Evolutionary conservation across 2,329 filamentous ascomycete species (phyloP), one percentile per base, ranked within the genome.

Genomic region (Arthrobotrys conoides): DNA sequence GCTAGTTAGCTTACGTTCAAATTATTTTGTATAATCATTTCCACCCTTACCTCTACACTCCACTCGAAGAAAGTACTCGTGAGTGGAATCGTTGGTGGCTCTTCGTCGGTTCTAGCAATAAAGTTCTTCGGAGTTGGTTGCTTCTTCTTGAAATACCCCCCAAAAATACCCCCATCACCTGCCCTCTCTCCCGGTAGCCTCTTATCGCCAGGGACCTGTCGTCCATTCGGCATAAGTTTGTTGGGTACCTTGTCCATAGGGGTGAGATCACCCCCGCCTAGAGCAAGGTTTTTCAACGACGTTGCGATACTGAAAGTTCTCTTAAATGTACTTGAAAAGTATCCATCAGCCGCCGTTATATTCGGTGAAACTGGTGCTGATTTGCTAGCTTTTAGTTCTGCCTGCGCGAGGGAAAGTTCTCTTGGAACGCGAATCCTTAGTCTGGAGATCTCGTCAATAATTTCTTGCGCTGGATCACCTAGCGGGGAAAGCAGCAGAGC

Each of bases 21-120:
- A 41, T 18, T 1, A 41, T 22, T 30, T 48, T 8, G 33, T 12
- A 38, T 22, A 55, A 18, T 71, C 18, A 16, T 30, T 41, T 36
- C 36, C 27, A 79, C 63, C 71, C 83, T 83, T 85, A 87, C 86
- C 84, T 95, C 95, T 53, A 96, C 94, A 3, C 94, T 97, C 94
- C 95, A 99, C 80, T 97, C 93, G 80, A 97, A 88, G 84, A 98
- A 97, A 8, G 88, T 91, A 83, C 94, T 97, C 76, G 89, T 88
- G 18, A 99, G 84, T 0, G 96, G 96, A 30, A 98, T 88, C 12
- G 84, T 85, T 0, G 92, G 91, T 9, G 86, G 82, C 67, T 89
- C 86, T 0, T 87, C 86, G 33, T 89, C 83, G 77, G 90, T 88
- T 73, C 91, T 89, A 64, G 89, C 86, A 80, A 89, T 86, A 82